These are phyloP conservation scores for Solanum etuberosum DNA, from an alignment of 257 asterid genomes.

Conservation along the genomic window DNA sequence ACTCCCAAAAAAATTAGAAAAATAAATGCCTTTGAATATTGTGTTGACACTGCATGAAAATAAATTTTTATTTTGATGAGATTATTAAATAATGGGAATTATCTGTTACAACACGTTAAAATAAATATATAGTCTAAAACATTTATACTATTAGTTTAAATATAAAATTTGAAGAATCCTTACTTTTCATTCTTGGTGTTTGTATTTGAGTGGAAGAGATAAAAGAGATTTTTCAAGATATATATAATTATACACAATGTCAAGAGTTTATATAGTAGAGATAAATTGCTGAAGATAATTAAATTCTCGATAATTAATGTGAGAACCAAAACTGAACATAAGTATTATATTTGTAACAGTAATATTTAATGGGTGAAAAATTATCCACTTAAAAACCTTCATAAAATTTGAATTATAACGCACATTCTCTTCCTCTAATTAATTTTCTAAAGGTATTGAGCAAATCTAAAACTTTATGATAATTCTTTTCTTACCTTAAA, in stretches of 20 bases:
- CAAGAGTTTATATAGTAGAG: background rate
- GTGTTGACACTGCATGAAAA: background rate
- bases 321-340: background rate
- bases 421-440: background rate
- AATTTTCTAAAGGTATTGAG: background rate
- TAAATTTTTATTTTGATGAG: background rate
- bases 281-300: background rate
- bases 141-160: background rate
- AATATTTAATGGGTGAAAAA: background rate
- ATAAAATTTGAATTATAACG: background rate
- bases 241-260: background rate
- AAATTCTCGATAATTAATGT: background rate
- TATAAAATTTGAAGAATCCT: background rate
- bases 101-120: background rate
- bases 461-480: background rate
- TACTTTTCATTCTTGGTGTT: background rate
- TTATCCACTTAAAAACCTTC: background rate
- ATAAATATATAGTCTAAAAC: background rate
- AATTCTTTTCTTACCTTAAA: no score
- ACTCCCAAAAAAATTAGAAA: background rate
- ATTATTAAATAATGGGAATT: background rate
- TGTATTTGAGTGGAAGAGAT: background rate
- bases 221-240: background rate
- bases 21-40: background rate
- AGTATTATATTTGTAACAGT: background rate